Evolutionary conservation across 192 early-diverging fungal species (phyloP).

Genomic region (Entophlyctis luteolus): DNA sequence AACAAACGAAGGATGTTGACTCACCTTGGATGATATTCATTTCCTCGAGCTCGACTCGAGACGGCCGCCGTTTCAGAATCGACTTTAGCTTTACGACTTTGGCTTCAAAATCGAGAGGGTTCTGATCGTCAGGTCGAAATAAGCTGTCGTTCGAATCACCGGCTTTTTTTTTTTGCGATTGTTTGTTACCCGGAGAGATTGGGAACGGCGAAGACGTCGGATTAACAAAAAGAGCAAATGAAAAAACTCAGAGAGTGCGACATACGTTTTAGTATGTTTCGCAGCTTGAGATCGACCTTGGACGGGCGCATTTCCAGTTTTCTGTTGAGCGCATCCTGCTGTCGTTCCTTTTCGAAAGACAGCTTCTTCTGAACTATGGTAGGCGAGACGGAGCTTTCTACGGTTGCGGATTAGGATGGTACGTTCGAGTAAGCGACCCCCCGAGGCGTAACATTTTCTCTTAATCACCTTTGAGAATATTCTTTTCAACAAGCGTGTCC

Average conservation of each 20-base stretch:
- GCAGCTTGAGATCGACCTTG: slow-evolving; percentile 49
- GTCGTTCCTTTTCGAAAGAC: slow-evolving; percentile 46
- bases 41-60: slow-evolving; percentile 46
- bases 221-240: too few relatives aligned
- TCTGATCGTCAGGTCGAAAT: neutral
- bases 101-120: slow-evolving; percentile 14
- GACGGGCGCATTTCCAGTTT: slow-evolving; percentile 39
- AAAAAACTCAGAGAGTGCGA: too few relatives aligned
- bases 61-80: slow-evolving; percentile 49
- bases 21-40: slow-evolving; percentile 51
- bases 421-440: neutral
- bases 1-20: neutral
- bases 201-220: too few relatives aligned
- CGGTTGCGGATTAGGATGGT: slow-evolving; percentile 3
- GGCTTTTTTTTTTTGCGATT: neutral
- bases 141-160: slow-evolving; percentile 13
- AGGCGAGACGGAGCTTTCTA: slow-evolving; percentile 44
- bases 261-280: slow-evolving; percentile 49
- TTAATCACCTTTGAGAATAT: slow-evolving; percentile 45
- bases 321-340: slow-evolving; percentile 43
- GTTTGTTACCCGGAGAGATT: too few relatives aligned
- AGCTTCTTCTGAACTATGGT: slow-evolving; percentile 39
- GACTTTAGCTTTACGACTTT: slow-evolving; percentile 34
- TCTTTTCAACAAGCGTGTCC: slow-evolving; percentile 46
- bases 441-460: too few relatives aligned